These are phyloP conservation scores for Pezicula radicicola DNA, from an alignment of 2,329 filamentous ascomycete genomes.

Conservation along the genomic window DNA sequence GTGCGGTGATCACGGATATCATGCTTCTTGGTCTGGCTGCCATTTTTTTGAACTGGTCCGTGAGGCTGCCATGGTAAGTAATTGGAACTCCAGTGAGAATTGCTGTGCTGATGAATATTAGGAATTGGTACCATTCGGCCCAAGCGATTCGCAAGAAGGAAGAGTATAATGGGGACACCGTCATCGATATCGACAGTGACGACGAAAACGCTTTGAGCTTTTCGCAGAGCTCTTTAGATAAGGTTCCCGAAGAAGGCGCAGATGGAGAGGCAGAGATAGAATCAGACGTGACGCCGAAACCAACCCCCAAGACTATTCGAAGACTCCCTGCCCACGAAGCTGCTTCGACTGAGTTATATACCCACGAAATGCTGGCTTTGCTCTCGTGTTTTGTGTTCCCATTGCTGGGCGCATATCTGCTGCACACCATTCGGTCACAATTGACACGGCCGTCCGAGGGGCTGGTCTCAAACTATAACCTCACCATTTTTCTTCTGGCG, in stretches of 20 bases:
- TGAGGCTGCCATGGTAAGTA: slow-evolving; percentile 80
- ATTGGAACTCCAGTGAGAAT: slow-evolving; percentile 6
- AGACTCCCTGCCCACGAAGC: slow-evolving; percentile 23
- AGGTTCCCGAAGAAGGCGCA: slow-evolving; percentile 11
- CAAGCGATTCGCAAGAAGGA: slow-evolving; percentile 58
- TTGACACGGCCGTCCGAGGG: slow-evolving; percentile 82
- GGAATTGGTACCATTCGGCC: slow-evolving; percentile 73
- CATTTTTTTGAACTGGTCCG: slow-evolving; percentile 89
- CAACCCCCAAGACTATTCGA: slow-evolving; percentile 15
- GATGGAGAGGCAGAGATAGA: slow-evolving; percentile 14
- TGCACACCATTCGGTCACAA: slow-evolving; percentile 78
- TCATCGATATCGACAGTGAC: slow-evolving; percentile 41
- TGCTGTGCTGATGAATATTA: slow-evolving; percentile 24
- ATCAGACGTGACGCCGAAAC: slow-evolving; percentile 9
- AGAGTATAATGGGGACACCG: slow-evolving; percentile 33
- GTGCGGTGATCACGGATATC: slow-evolving; percentile 78
- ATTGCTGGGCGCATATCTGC: slow-evolving; percentile 73
- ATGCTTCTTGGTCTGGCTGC: slow-evolving; percentile 77
- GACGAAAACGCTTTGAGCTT: slow-evolving; percentile 31
- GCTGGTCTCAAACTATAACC: slow-evolving; percentile 87
- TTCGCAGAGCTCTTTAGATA: slow-evolving; percentile 21
- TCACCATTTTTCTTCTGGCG: slow-evolving; percentile 84
- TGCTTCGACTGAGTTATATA: slow-evolving; percentile 62
- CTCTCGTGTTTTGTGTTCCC: slow-evolving; percentile 77
- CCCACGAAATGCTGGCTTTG: slow-evolving; percentile 73